These are phyloP conservation scores for Gossypium davidsonii DNA, from an alignment of 441 rosid species.

Conservation along the genomic window DNA sequence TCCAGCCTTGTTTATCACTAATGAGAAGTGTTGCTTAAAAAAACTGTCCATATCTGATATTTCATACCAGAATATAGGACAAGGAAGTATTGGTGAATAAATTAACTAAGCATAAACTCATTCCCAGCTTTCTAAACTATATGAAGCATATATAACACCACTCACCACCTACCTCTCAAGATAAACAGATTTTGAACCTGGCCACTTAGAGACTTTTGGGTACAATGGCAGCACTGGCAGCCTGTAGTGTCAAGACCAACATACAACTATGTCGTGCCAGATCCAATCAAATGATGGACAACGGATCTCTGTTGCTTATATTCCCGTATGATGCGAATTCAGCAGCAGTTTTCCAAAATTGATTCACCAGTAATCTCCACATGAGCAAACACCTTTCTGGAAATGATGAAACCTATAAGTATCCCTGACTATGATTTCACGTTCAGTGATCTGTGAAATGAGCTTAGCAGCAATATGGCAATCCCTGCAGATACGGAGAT, in stretches of 20 bases:
- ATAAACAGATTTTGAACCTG: neutral
- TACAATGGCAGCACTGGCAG: neutral
- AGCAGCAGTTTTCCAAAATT: neutral
- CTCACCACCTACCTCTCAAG: neutral
- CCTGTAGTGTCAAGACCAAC: neutral
- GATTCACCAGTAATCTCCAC: conserved; percentile 51
- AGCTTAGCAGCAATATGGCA: conserved; percentile 35
- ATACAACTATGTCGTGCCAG: neutral
- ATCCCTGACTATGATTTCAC: conserved; percentile 46
- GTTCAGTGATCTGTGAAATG: conserved; percentile 39
- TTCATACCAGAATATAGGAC: no score
- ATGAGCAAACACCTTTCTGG: conserved; percentile 39
- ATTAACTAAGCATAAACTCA: no score
- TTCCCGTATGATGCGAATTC: neutral
- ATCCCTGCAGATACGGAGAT: conserved; percentile 29
- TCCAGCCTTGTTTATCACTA: no score
- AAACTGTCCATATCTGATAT: no score
- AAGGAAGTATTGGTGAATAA: no score
- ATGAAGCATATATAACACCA: neutral
- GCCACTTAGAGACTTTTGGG: neutral
- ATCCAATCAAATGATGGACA: neutral
- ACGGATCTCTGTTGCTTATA: neutral
- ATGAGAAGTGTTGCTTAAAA: no score
- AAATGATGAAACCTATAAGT: conserved; percentile 49
- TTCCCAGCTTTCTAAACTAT: neutral